Conservation (phyloP, 805 yeast species). For the Candida insectalens region DNA sequence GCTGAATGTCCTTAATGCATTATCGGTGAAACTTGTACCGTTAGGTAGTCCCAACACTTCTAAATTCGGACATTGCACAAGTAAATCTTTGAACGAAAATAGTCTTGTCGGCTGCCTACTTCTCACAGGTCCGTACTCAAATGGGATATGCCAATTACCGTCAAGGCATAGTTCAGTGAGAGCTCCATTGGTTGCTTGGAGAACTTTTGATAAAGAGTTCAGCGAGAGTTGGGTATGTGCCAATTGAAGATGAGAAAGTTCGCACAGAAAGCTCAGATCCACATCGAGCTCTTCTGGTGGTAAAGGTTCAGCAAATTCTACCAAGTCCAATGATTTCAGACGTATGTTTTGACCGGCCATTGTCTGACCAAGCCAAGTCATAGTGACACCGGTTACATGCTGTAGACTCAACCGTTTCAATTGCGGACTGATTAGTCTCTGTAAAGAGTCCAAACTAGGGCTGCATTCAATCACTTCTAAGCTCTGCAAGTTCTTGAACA, state of each 20-base stretch:
- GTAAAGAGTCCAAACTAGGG: background rate
- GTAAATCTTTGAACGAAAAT: slow-evolving; percentile 4
- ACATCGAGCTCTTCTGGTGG: slow-evolving; percentile 1
- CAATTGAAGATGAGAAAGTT: background rate
- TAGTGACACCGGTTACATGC: background rate
- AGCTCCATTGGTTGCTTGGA: background rate
- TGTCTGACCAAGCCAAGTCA: background rate
- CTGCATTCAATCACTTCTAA: background rate
- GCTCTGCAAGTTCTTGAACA: background rate
- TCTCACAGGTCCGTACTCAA: slow-evolving; percentile 1
- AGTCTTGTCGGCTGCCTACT: background rate
- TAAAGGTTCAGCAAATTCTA: slow-evolving; percentile 1
- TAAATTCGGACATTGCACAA: slow-evolving; percentile 8
- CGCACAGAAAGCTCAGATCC: slow-evolving; percentile 2
- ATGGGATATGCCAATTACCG: background rate
- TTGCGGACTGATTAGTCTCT: slow-evolving; percentile 5
- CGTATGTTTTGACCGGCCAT: background rate
- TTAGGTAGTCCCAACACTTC: slow-evolving; percentile 7
- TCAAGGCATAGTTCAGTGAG: background rate
- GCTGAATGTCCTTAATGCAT: background rate
- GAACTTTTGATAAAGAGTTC: background rate
- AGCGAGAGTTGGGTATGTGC: background rate
- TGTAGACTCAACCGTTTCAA: background rate
- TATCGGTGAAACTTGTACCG: background rate
- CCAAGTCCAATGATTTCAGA: background rate